These are phyloP conservation scores for Entrophospora sp. DNA, from an alignment of 192 early-diverging fungal genomes.

Conservation along the genomic window DNA sequence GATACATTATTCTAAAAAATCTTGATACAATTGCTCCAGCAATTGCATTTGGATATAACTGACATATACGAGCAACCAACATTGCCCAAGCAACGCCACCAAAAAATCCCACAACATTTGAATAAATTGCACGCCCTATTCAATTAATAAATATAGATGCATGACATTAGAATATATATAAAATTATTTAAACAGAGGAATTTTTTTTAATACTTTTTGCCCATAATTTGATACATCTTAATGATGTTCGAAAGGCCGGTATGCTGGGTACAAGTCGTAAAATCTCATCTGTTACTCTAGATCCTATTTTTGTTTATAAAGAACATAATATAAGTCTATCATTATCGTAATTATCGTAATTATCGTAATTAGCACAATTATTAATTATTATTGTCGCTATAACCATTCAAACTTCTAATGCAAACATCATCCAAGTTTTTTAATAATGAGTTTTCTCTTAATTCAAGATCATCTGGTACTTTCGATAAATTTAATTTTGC, in stretches of 20 bases:
- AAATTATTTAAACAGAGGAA: too few relatives aligned
- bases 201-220: constrained; percentile 84
- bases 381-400: too few relatives aligned
- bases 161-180: too few relatives aligned
- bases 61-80: constrained; percentile 88
- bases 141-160: not conserved
- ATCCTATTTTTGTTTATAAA: too few relatives aligned
- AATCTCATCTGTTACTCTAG: constrained; percentile 95
- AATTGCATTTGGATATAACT: constrained; percentile 91
- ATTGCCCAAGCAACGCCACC: constrained; percentile 99
- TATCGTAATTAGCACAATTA: too few relatives aligned
- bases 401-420: constrained; percentile 86
- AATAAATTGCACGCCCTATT: constrained; percentile 73
- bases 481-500: constrained; percentile 62
- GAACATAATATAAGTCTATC: too few relatives aligned
- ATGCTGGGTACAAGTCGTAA: constrained; percentile 89
- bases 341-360: too few relatives aligned
- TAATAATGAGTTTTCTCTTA: constrained; percentile 78
- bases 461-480: constrained; percentile 80
- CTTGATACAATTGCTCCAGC: constrained; percentile 76
- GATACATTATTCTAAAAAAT: constrained; percentile 80
- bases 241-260: constrained; percentile 76
- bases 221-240: constrained; percentile 95
- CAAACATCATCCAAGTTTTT: constrained; percentile 79
- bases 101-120: constrained; percentile 96